These are phyloP conservation scores for Staphylotrichum tortipilum DNA, from an alignment of 495 filamentous ascomycete species.

Conservation along the genomic window DNA sequence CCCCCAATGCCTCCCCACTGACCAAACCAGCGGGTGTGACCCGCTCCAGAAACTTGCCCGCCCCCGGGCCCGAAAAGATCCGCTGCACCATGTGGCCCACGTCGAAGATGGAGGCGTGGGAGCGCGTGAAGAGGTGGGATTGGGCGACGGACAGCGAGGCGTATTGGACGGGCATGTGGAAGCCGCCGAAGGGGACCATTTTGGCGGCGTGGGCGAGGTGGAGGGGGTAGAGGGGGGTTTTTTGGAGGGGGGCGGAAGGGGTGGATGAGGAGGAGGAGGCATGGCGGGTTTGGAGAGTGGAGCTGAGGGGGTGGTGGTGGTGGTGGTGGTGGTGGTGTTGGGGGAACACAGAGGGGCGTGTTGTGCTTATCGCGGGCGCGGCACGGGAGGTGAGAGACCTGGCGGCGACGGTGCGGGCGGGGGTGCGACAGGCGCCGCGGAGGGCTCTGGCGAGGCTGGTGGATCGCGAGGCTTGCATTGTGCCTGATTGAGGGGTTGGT, in stretches of 20 bases:
- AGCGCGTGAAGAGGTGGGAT: constrained; percentile 80
- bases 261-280: constrained; percentile 28
- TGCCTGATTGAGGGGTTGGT: constrained; percentile 6
- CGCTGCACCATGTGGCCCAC: constrained; percentile 69
- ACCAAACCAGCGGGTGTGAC: constrained; percentile 71
- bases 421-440: constrained; percentile 8
- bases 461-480: constrained; percentile 20
- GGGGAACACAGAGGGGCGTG: neutral
- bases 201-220: constrained; percentile 74
- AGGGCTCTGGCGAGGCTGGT: constrained; percentile 12
- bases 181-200: constrained; percentile 96
- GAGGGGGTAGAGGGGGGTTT: constrained; percentile 77
- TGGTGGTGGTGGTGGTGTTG: neutral
- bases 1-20: constrained; percentile 20
- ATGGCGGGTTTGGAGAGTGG: constrained; percentile 12
- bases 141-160: constrained; percentile 60
- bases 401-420: constrained; percentile 8
- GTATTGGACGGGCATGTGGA: constrained; percentile 89
- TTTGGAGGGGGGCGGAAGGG: constrained; percentile 36
- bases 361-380: neutral
- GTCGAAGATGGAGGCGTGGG: constrained; percentile 84
- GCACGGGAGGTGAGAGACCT: neutral
- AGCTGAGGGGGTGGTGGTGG: neutral
- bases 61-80: constrained; percentile 65
- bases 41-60: constrained; percentile 63